Percentiles rank a stretch among this genome's conserved stretches.
Evolutionary conservation across 78 protist genomes (phyloP).

Genomic region (Polysphondylium violaceum): DNA sequence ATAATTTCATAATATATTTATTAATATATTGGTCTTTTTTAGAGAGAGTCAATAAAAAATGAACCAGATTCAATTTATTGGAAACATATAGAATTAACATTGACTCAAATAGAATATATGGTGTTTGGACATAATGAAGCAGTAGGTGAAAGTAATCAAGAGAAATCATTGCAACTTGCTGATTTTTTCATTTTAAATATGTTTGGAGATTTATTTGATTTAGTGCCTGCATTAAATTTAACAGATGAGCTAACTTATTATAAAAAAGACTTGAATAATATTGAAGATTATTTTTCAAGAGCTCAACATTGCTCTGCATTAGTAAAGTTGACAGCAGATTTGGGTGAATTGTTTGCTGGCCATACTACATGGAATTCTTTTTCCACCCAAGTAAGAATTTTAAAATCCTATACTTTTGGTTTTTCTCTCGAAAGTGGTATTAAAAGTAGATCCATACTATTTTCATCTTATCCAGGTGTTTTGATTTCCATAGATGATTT

Average conservation of each 20-base stretch:
- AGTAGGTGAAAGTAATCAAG: no score
- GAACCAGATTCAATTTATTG: constrained; percentile 45
- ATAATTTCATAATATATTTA: background rate
- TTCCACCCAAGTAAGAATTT: constrained; percentile 19
- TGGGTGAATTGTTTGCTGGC: constrained; percentile 55
- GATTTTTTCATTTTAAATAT: constrained; percentile 67
- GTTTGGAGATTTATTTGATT: constrained; percentile 74
- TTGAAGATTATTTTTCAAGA: constrained; percentile 33
- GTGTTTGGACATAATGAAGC: constrained; percentile 37
- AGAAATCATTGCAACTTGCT: background rate
- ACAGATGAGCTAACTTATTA: background rate
- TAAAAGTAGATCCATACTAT: background rate
- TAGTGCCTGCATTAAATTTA: constrained; percentile 33
- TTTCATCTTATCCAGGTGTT: constrained; percentile 79
- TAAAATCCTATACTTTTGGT: constrained; percentile 25
- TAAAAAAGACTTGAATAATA: background rate
- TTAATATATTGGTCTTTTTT: background rate
- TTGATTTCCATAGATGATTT: constrained; percentile 85
- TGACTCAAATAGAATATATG: constrained; percentile 59
- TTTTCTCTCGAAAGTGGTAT: background rate
- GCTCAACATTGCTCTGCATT: constrained; percentile 81
- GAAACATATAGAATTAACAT: constrained; percentile 41
- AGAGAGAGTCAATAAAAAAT: background rate
- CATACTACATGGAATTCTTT: constrained; percentile 64
- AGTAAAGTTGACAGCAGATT: constrained; percentile 61